Conservation (phyloP, 140 eudicot genomes). For the Stevia rebaudiana region DNA sequence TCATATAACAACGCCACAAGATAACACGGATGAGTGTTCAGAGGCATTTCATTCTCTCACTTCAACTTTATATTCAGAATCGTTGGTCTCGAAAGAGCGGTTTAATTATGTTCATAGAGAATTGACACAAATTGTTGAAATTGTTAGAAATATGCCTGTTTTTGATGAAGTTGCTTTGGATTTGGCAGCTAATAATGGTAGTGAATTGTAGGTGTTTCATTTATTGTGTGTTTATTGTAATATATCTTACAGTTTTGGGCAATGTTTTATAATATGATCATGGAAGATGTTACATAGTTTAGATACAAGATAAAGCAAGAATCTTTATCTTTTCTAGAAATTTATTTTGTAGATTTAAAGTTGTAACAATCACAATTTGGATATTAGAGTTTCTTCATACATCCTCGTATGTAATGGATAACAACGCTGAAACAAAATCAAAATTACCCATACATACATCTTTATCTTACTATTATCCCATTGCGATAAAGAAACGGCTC, state of each 20-base stretch:
- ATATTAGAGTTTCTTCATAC: too few relatives aligned
- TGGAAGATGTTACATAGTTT: slow-evolving; percentile 9
- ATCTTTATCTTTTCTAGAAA: too few relatives aligned
- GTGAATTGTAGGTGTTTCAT: slow-evolving; percentile 25
- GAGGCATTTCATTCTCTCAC: slow-evolving; percentile 49
- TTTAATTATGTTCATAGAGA: slow-evolving; percentile 59
- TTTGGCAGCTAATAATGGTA: slow-evolving; percentile 37
- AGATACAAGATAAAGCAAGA: too few relatives aligned
- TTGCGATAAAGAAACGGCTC: too few relatives aligned
- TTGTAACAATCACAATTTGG: too few relatives aligned
- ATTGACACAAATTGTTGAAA: slow-evolving; percentile 42
- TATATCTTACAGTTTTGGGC: background rate
- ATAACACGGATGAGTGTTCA: slow-evolving; percentile 41
- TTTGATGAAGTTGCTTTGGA: slow-evolving; percentile 31
- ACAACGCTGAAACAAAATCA: too few relatives aligned
- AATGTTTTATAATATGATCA: background rate
- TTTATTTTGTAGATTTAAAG: too few relatives aligned
- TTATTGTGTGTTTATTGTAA: background rate
- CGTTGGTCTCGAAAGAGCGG: slow-evolving; percentile 55
- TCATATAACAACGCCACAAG: slow-evolving; percentile 32
- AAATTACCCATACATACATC: too few relatives aligned
- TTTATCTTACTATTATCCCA: too few relatives aligned
- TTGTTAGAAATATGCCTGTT: slow-evolving; percentile 57
- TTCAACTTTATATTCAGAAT: slow-evolving; percentile 44
- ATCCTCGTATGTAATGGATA: too few relatives aligned